A percentile compares a stretch with the other conserved stretches of the same genome.
Conservation (phyloP, 2,329 filamentous ascomycete genomes). For the Pezizomycotina sp. region DNA sequence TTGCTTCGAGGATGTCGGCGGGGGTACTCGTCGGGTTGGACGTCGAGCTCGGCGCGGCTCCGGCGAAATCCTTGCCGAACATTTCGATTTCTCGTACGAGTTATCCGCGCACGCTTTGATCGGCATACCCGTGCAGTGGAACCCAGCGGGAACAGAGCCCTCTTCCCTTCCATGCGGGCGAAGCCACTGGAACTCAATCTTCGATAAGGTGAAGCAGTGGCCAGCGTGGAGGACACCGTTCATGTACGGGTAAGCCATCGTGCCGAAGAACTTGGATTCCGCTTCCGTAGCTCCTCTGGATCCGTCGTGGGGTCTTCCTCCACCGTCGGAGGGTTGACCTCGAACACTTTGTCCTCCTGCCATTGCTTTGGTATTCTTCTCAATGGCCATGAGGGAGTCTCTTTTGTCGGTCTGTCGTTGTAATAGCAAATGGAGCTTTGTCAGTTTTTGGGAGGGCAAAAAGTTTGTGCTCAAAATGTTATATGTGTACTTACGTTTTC, state of each 20-base stretch:
- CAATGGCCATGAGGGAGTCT: slow-evolving; percentile 61
- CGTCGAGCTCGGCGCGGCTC: slow-evolving; percentile 37
- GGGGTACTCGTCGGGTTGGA: slow-evolving; percentile 33
- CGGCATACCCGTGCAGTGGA: slow-evolving; percentile 92
- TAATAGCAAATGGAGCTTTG: slow-evolving; percentile 16
- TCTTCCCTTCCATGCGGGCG: slow-evolving; percentile 78
- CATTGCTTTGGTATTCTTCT: slow-evolving; percentile 87
- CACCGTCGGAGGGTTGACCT: slow-evolving; percentile 66
- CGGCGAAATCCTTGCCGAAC: slow-evolving; percentile 77
- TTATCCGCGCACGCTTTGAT: slow-evolving; percentile 98
- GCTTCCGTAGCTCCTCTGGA: slow-evolving; percentile 56
- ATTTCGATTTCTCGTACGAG: slow-evolving; percentile 64
- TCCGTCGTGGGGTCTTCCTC: slow-evolving; percentile 61
- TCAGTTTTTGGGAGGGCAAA: slow-evolving; percentile 22
- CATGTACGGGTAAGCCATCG: slow-evolving; percentile 64
- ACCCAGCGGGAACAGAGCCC: slow-evolving; percentile 80
- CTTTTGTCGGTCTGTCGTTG: slow-evolving; percentile 60
- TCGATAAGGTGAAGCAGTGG: slow-evolving; percentile 79
- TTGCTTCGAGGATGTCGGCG: slow-evolving; percentile 45
- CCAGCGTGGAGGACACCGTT: slow-evolving; percentile 81
- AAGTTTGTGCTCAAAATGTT: not conserved
- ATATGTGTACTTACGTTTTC: slow-evolving; percentile 36
- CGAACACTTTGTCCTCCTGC: slow-evolving; percentile 62
- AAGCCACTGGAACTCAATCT: slow-evolving; percentile 88
- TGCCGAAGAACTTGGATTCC: slow-evolving; percentile 78